Evolutionary conservation across 768 basidiomycete genomes (phyloP), one percentile per base, ranked within the genome.

Genomic region (Lanmaoa rubissima): DNA sequence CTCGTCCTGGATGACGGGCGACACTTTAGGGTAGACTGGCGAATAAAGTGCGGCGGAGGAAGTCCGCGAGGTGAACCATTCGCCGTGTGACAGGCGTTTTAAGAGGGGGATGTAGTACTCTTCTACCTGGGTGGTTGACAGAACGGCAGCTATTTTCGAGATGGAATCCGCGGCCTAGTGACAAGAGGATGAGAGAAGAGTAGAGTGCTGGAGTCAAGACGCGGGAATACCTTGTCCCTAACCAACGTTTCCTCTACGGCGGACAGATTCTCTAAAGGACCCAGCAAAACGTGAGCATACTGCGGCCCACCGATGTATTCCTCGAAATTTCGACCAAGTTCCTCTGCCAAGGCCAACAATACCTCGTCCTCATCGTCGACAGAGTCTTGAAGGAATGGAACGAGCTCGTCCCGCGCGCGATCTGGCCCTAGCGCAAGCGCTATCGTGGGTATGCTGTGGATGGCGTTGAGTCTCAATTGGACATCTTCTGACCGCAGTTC

Each of bases 331-430:
- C 83, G 83, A 41, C 97, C 97, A 21, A 99, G 77, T 70, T 98
- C 97, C 64, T 98, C 96, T 19, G 96, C 94, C 49, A 99, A 79
- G 6, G 95, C 96, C 44, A 99, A 81, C 41, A 99, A 79, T 32
- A 99, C 95, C 68, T 99, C 97, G 73, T 99, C 97, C 75, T 99
- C 97, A 68, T 99, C 97, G 73, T 99, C 97, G 62, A 99, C 87
- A n/a, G 94, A 95, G 68, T 99, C 96, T 76, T 94, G 93, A 52
- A 99, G 84, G 78, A 99, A 99, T 1, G 94, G 92, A 60, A 99
- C 84, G 64, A 99, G 84, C 71, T 99, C 97, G 53, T 94, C 90
- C 60, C 96, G 85, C 26, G 95, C 92, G 64, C 97, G 91, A 79
- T 95, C 90, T 42, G 94, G 86, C 7, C 97, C 96, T 50, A 99